Conservation (phyloP, 768 basidiomycete genomes). For the Mycena leptocephala region DNA sequence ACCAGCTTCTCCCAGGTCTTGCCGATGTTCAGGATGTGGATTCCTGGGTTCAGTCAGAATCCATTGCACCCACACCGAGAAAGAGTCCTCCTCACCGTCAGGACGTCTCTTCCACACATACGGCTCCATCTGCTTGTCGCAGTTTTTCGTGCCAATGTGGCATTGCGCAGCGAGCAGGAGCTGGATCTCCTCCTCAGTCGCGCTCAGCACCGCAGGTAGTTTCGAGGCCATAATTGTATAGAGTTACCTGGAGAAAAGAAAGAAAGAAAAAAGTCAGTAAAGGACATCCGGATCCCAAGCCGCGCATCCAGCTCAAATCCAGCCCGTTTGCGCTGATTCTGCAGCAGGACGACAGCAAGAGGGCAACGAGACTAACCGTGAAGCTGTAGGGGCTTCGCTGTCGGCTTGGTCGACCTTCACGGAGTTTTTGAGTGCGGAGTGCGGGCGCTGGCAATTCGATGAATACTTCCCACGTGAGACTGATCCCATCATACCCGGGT, state of each 20-base stretch:
- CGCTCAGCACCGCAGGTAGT: slow-evolving; percentile 93
- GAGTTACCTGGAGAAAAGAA: slow-evolving; percentile 4
- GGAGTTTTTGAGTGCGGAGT: slow-evolving; percentile 17
- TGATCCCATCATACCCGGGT: neutral
- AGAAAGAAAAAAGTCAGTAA: neutral
- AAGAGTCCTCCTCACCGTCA: slow-evolving; percentile 76
- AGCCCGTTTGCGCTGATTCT: slow-evolving; percentile 51
- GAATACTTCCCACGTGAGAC: neutral
- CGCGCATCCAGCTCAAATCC: slow-evolving; percentile 61
- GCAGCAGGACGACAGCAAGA: slow-evolving; percentile 38
- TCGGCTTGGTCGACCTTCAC: slow-evolving; percentile 65
- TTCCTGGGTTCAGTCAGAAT: slow-evolving; percentile 68
- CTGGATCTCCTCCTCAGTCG: slow-evolving; percentile 98
- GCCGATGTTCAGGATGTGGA: slow-evolving; percentile 97
- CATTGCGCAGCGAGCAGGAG: slow-evolving; percentile 95
- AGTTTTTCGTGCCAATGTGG: slow-evolving; percentile 99
- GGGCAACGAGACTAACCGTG: slow-evolving; percentile 58
- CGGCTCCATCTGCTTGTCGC: slow-evolving; percentile 98
- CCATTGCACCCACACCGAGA: too few relatives aligned
- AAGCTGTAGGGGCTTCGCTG: slow-evolving; percentile 57
- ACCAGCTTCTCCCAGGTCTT: slow-evolving; percentile 99
- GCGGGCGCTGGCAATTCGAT: neutral
- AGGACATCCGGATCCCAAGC: slow-evolving; percentile 52
- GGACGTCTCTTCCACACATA: slow-evolving; percentile 98
- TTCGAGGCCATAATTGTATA: slow-evolving; percentile 81